phyloP scores from a whole-genome alignment of 2,329 filamentous ascomycete genomes.

The Paraphaeosphaeria minitans region DNA sequence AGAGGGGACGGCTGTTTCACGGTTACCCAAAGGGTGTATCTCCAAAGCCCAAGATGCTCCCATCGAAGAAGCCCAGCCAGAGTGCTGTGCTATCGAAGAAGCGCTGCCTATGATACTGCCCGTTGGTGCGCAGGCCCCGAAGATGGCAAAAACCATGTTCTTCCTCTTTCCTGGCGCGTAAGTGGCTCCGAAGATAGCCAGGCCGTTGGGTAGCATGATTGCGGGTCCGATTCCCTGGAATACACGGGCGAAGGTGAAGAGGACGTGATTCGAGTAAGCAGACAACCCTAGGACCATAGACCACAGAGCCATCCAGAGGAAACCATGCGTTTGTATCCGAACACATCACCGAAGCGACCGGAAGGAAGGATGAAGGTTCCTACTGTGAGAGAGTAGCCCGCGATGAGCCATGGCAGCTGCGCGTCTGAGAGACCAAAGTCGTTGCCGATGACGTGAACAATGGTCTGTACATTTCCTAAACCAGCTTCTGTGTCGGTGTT shows the following conservation, averaged over 20 bases:
- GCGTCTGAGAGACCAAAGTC: constrained; percentile 50
- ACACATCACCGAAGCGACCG: constrained; percentile 54
- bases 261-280: constrained; percentile 46
- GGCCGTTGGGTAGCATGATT: constrained; percentile 65
- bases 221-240: constrained; percentile 63
- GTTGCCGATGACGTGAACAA: constrained; percentile 53
- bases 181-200: constrained; percentile 65
- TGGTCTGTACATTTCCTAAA: constrained; percentile 42
- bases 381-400: constrained; percentile 51
- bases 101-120: constrained; percentile 44
- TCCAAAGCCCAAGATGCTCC: too few relatives aligned
- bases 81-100: too few relatives aligned
- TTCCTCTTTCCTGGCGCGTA: constrained; percentile 64
- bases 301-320: constrained; percentile 56
- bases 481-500: constrained; percentile 39
- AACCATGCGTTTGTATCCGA: constrained; percentile 57
- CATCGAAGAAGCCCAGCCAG: too few relatives aligned
- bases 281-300: constrained; percentile 53
- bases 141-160: constrained; percentile 63
- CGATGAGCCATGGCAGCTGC: constrained; percentile 52
- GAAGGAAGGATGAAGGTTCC: constrained; percentile 54
- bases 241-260: constrained; percentile 46
- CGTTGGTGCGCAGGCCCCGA: constrained; percentile 55
- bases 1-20: not conserved
- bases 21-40: too few relatives aligned